Base-by-base conservation (phyloP, 495 filamentous ascomycete genomes). In the Talaromyces nanjingensis region DNA sequence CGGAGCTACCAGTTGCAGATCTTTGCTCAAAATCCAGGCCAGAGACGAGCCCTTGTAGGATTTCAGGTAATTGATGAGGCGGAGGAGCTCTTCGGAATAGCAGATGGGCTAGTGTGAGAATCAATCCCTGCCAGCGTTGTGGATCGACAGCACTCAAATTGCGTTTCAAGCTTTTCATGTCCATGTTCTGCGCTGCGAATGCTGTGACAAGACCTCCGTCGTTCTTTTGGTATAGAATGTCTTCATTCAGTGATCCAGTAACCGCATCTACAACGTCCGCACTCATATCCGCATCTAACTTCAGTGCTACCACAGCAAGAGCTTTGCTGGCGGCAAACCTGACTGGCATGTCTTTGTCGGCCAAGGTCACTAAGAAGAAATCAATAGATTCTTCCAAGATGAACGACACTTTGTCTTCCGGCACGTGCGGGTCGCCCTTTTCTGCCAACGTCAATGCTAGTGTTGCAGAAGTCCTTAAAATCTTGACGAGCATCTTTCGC, bases 311-410 rank as follows among this genome's bases (percentile, higher is more conserved):
- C 29, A 96, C 82, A 66, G 91, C 96, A 56, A 98, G 82, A 14
- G 92, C 89, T 75, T 99, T 99, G 74, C 91, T 96, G 9, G 93
- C 90, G 37, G 93, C 89, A 72, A 96, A 85, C 42, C 94, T 81
- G 31, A 98, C 91, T 6, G 90, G 89, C 0, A 93, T 97, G 67
- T 97, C 91, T 63, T 90, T 89, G 69, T 98, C 93, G 9, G 83
- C 84, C 6, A 98, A 80, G 11, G 75, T 66, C 14, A 74, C 70
- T 65, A 99, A 88, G 16, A 88, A 86, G 55, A 87, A 82, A 69
- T 97, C 91, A n/a, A 96, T 79, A 1, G 74, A 65, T 59, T 81
- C 79, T 70, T 83, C 80, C 56, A 82, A 45, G 8, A 82, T 76
- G 16, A 67, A 81, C 20, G 83, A 82, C 9, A 81, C 68, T 20